A percentile compares a stretch with the other conserved stretches of the same genome.
These are phyloP conservation scores for Fusarium setosum DNA, from an alignment of 2,329 filamentous ascomycete genomes.

Conservation along the genomic window DNA sequence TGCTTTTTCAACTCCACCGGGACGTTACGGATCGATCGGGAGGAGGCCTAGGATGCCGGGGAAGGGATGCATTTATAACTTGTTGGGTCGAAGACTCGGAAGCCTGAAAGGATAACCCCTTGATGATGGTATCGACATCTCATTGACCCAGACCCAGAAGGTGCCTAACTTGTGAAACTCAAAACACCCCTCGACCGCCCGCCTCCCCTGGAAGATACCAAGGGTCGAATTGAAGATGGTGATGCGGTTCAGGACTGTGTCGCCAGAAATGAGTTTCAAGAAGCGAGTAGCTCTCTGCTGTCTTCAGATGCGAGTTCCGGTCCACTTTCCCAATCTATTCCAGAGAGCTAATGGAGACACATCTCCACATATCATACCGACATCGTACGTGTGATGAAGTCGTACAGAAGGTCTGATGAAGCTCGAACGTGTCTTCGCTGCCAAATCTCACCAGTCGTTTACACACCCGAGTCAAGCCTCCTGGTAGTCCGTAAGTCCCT, in stretches of 20 bases:
- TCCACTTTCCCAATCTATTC: conserved; percentile 18
- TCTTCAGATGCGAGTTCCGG: not conserved
- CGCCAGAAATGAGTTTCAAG: conserved; percentile 10
- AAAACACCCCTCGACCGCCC: not conserved
- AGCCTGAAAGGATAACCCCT: conserved; percentile 15
- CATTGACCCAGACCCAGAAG: conserved; percentile 5
- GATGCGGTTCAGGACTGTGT: not conserved
- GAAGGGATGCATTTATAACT: not conserved
- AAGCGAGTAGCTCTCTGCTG: not conserved
- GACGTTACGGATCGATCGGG: not conserved
- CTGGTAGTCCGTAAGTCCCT: conserved; percentile 28
- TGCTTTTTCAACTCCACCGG: conserved; percentile 11
- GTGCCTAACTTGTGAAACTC: not conserved
- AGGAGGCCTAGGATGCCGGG: conserved; percentile 5
- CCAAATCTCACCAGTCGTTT: conserved; percentile 31
- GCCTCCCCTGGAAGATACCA: not conserved
- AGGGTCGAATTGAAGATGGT: not conserved
- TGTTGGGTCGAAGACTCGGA: conserved; percentile 2
- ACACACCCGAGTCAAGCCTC: conserved; percentile 29
- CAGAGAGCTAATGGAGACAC: conserved; percentile 21
- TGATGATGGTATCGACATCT: conserved; percentile 26
- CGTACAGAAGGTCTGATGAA: conserved; percentile 38
- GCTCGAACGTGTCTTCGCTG: conserved; percentile 25
- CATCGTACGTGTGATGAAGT: conserved; percentile 34
- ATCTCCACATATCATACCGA: conserved; percentile 14